phyloP scores from a whole-genome alignment of 805 yeast genomes.

The Starmerella apis region DNA sequence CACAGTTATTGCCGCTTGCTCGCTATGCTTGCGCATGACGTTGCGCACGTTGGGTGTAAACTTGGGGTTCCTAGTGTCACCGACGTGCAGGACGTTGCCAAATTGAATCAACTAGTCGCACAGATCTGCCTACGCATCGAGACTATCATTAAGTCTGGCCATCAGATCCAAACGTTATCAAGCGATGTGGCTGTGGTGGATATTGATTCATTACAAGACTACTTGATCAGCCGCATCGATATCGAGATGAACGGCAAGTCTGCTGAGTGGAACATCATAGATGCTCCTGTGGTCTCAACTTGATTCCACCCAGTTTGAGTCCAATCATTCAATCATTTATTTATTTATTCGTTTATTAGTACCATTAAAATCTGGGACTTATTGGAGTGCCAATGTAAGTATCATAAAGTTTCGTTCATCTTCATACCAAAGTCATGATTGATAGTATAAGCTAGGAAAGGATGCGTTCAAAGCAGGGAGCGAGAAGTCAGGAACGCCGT shows the following conservation, averaged over 20 bases:
- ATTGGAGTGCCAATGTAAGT: too few species aligned
- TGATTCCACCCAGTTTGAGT: not conserved
- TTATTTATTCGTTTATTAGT: too few species aligned
- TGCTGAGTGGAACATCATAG: slow-evolving; percentile 32
- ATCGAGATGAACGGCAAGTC: slow-evolving; percentile 30
- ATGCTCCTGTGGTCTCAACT: slow-evolving; percentile 22
- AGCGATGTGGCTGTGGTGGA: slow-evolving; percentile 18
- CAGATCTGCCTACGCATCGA: slow-evolving; percentile 28
- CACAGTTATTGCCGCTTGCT: slow-evolving; percentile 28
- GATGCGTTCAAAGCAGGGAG: slow-evolving; percentile 19
- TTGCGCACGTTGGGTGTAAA: slow-evolving; percentile 26
- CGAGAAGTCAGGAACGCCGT: slow-evolving; percentile 10
- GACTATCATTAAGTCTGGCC: slow-evolving; percentile 20
- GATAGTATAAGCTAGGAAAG: slow-evolving; percentile 16
- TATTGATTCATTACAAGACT: slow-evolving; percentile 25
- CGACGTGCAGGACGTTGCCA: slow-evolving; percentile 21
- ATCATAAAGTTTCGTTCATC: too few species aligned
- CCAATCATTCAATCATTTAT: not conserved
- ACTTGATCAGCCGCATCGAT: slow-evolving; percentile 24
- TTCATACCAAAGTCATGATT: too few species aligned
- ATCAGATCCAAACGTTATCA: slow-evolving; percentile 22
- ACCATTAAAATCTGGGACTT: too few species aligned
- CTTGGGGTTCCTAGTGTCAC: slow-evolving; percentile 25
- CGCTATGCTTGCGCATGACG: slow-evolving; percentile 30
- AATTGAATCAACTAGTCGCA: slow-evolving; percentile 27